Base-by-base conservation (phyloP, 495 filamentous ascomycete genomes). In the Xylaria bambusicola region DNA sequence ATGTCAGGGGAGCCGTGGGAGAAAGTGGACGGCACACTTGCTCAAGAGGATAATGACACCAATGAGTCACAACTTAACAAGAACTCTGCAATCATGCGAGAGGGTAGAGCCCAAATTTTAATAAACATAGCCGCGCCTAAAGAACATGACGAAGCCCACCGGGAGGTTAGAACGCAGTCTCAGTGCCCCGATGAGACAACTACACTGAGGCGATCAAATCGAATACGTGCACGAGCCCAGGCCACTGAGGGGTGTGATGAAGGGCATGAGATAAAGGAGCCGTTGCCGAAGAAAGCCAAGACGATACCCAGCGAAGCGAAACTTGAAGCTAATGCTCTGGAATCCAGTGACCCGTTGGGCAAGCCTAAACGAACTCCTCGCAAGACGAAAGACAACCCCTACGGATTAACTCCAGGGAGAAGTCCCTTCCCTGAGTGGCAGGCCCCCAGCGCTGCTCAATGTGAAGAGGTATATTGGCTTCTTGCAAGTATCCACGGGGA, bases 361-460 rank as follows among this genome's bases (percentile, higher is more conserved):
- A 70, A 61, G 52, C 44, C 41, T 26, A 68, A 58, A 48, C 66
- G 56, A n/a, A 60, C 48, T 15, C 51, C 68, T 10, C 72, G 62
- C 59, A 72, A 71, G 40, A 73, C 69, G 12, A 72, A 72, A 42
- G 69, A 72, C 6, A 77, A 81, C 41, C 71, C 67, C 2, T 82
- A 81, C 46, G 76, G 78, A 2, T 58, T 83, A 21, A 80, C 73
- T 7, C 78, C 78, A 13, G 76, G 79, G 9, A 64, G 58, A 45
- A 73, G 78, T 0, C 94, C 93, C 0, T 98, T 88, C 63, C 89
- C 90, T 0, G 77, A 87, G 23, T 87, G 83, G 68, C 52, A 66
- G 3, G 83, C 78, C 41, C 94, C 94, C 0, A 94, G 88, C 0
- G 62, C 80, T 1, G 81, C 86, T 10, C 86, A 90, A 61, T 95